These are phyloP conservation scores for Hypoxylon sp. DNA, from an alignment of 2,329 filamentous ascomycete species.

Conservation along the genomic window DNA sequence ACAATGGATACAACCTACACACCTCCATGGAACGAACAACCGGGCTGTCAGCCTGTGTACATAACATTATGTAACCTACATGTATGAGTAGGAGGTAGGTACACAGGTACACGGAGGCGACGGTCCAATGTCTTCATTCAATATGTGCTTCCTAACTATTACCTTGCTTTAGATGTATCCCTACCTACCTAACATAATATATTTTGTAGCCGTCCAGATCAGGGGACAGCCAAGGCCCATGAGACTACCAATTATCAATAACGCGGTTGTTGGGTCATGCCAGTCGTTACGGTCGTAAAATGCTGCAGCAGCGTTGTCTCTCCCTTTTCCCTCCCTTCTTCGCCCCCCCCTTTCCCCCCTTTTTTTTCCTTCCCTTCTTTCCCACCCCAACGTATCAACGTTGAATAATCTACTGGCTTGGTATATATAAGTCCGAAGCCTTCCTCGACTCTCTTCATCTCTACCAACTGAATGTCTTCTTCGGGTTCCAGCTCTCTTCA, in stretches of 20 bases:
- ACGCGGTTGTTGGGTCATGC: not conserved
- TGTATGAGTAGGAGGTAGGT: too few relatives aligned
- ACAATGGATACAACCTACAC: too few relatives aligned
- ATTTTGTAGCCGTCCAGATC: not conserved
- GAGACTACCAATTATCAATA: not conserved
- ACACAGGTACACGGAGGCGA: too few relatives aligned
- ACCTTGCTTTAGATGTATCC: not conserved
- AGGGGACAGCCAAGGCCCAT: not conserved
- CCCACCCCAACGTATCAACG: slow-evolving; percentile 3
- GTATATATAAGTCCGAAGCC: not conserved
- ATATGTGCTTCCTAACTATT: too few relatives aligned
- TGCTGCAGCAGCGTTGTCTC: not conserved
- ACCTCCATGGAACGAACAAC: too few relatives aligned
- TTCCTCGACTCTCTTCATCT: not conserved
- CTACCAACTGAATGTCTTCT: slow-evolving; percentile 41
- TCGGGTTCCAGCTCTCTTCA: slow-evolving; percentile 58
- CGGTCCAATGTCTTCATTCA: too few relatives aligned
- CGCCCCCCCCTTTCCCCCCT: not conserved
- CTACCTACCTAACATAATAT: not conserved
- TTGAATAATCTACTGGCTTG: not conserved
- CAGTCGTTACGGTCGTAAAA: slow-evolving; percentile 6
- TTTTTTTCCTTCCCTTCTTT: not conserved
- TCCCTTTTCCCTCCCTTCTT: not conserved
- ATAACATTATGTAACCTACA: too few relatives aligned
- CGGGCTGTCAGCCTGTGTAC: too few relatives aligned